Percentiles rank a stretch among this genome's conserved stretches.
These are phyloP conservation scores for Comarum palustre DNA, from an alignment of 306 rosid species.

Conservation along the genomic window DNA sequence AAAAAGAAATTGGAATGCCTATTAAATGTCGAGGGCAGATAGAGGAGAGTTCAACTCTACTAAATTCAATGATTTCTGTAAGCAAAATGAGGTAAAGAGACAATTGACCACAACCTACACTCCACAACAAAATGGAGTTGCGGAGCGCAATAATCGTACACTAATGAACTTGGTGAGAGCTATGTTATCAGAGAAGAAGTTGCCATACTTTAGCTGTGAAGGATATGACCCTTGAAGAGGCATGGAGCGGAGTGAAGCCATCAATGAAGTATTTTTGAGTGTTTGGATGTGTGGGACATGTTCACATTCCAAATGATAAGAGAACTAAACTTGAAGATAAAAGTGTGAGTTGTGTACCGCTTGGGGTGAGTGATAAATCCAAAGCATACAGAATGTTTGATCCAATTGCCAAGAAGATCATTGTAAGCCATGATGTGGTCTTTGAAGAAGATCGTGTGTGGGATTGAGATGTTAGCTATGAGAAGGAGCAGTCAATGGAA, in stretches of 20 bases:
- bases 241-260: neutral
- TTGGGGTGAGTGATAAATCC: too few species aligned
- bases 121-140: neutral
- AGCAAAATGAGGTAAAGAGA: neutral
- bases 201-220: neutral
- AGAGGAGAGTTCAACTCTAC: neutral
- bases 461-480: neutral
- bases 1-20: neutral
- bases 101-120: neutral
- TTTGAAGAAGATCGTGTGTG: neutral
- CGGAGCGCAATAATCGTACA: neutral
- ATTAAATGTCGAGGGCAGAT: neutral
- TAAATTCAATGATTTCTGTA: neutral
- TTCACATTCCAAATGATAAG: neutral
- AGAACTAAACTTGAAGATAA: too few species aligned
- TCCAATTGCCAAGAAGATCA: neutral
- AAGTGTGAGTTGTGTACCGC: too few species aligned
- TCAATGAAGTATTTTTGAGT: neutral
- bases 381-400: too few species aligned
- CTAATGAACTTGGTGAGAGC: neutral
- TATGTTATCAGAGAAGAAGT: neutral
- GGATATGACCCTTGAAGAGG: neutral
- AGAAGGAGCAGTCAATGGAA: neutral
- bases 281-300: neutral
- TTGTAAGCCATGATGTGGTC: neutral